Base-by-base conservation (phyloP, 331 rosid species). In the Arachis monticola region DNA sequence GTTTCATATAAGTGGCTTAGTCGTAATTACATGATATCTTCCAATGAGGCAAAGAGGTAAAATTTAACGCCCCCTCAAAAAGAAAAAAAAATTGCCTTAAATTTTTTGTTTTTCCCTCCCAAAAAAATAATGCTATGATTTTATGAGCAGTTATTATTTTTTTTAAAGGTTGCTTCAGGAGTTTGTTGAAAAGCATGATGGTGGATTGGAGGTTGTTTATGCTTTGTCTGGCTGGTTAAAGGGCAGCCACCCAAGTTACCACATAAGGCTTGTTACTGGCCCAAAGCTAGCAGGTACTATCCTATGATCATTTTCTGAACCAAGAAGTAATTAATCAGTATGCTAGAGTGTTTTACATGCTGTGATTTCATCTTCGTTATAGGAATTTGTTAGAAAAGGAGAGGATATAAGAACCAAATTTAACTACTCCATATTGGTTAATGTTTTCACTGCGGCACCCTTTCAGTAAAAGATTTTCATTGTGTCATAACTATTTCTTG, bases 1-100 rank as follows among this genome's bases (percentile, higher is more conserved):
- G 96, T 92, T 84, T 92, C 97, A 30, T 95, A 95, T 86, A 92
- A 95, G 72, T 95, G 99, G 99, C 82, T 95, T 60, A 95, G 98
- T 84, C 98, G 98, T 82, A 90, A 81, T 83, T 92, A 92, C 88
- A 83, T 85, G 88, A 75, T 95, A 68, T 84, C 99, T 17, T 92
- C 97, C 42, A 77, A 86, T 77, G 82, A 81, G 69, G 99, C 99
- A 47, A 95, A 92, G 83, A 90, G 96, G 99, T 90, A 3, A 72
- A 65, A 13, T 10, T 64, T 10, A 51, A 51, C 1, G 3, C 70
- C 48, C 22, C n/a, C n/a, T 17, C 6, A 38, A 62, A 12, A 42
- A 5, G 8, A 12, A 27, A 8, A 74, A 69, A 69, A 35, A 51
- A 11, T 58, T 60, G 46, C 30, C 60, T 70, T 31, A 17, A 44